phyloP scores from a whole-genome alignment of 805 yeast genomes.

The Candida namnaoensis region DNA sequence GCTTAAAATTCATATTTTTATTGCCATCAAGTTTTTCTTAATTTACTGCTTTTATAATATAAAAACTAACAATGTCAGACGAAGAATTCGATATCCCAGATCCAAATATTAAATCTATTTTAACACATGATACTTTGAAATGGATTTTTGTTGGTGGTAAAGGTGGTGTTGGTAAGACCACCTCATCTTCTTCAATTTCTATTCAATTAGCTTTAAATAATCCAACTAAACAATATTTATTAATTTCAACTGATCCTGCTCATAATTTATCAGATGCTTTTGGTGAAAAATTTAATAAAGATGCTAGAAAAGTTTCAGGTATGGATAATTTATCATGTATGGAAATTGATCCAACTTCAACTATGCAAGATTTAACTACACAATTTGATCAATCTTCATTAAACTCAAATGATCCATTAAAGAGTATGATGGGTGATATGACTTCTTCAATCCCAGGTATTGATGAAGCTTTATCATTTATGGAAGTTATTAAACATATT shows the following conservation, averaged over 20 bases:
- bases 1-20: too few species aligned
- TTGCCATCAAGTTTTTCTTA: too few species aligned
- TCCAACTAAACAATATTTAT: constrained; percentile 70
- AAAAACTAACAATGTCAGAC: constrained; percentile 11
- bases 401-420: constrained; percentile 46
- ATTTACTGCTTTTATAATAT: too few species aligned
- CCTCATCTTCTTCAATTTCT: constrained; percentile 93
- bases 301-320: constrained; percentile 90
- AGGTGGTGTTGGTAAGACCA: constrained; percentile 99
- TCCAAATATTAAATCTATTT: constrained; percentile 61
- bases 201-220: constrained; percentile 83
- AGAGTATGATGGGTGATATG: constrained; percentile 76
- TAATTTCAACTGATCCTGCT: constrained; percentile 97
- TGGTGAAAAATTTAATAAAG: constrained; percentile 96
- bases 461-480: constrained; percentile 95
- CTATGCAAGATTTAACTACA: constrained; percentile 78
- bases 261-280: constrained; percentile 96
- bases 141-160: constrained; percentile 99
- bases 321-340: constrained; percentile 84
- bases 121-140: constrained; percentile 62
- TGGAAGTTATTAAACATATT: constrained; percentile 96
- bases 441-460: constrained; percentile 97
- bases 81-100: constrained; percentile 28
- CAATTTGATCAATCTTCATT: constrained; percentile 22
- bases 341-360: constrained; percentile 97